phyloP scores from a whole-genome alignment of 257 asterid species.

The Rauvolfia tetraphylla region DNA sequence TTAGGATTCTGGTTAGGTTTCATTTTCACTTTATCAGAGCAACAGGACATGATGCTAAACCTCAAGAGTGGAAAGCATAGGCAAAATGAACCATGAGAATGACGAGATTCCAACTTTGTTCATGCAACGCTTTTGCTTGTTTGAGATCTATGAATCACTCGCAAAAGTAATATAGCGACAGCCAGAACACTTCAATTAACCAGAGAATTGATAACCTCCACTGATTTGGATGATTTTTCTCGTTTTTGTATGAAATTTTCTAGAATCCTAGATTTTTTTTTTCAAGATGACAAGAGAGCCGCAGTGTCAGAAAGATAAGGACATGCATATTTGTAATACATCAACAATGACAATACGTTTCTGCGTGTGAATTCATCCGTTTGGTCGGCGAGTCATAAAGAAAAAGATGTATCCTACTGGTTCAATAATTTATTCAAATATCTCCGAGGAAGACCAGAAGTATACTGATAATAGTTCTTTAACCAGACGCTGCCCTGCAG shows the following conservation, averaged over 20 bases:
- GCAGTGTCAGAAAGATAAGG: slow-evolving; percentile 13
- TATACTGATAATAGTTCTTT: neutral
- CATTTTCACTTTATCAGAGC: neutral
- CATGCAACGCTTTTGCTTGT: no score
- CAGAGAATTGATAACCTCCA: no score
- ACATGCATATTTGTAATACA: neutral
- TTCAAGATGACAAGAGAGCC: neutral
- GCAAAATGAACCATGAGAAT: neutral
- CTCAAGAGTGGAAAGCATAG: neutral
- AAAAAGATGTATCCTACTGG: neutral
- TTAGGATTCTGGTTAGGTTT: neutral
- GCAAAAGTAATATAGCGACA: neutral
- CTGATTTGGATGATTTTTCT: neutral
- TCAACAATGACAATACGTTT: neutral
- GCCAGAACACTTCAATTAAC: neutral
- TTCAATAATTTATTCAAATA: slow-evolving; percentile 4
- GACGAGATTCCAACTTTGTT: no score
- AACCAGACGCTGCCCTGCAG: neutral
- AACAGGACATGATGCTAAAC: neutral
- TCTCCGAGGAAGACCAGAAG: neutral
- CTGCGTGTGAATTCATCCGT: slow-evolving; percentile 2
- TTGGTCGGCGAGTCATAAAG: slow-evolving; percentile 11
- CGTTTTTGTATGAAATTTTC: no score
- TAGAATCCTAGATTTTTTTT: no score
- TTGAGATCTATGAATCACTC: no score